Conservation (phyloP, 192 early-diverging fungal genomes). For the Backusella tuberculispora region DNA sequence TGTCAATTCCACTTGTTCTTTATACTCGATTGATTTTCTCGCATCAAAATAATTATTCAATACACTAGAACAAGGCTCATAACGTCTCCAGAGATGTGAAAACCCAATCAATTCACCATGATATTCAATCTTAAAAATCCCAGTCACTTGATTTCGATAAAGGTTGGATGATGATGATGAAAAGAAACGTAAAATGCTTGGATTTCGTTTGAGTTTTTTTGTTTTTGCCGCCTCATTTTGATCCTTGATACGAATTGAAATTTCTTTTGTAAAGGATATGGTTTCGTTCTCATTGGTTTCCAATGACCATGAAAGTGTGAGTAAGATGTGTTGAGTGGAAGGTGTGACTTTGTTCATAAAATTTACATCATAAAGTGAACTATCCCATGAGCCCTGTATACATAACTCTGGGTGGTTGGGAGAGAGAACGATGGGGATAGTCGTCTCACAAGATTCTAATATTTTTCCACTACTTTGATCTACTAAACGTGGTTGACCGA, state of each 20-base stretch:
- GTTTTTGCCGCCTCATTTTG: conserved; percentile 14
- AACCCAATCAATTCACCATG: background rate
- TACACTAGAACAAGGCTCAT: background rate
- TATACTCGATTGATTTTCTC: background rate
- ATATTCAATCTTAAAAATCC: background rate
- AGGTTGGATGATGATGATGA: background rate
- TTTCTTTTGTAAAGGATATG: conserved; percentile 59
- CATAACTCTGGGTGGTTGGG: conserved; percentile 44
- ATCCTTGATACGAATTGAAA: conserved; percentile 61
- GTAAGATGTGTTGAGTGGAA: conserved; percentile 55
- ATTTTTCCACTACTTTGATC: conserved; percentile 60
- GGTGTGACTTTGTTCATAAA: conserved; percentile 66
- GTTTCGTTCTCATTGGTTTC: conserved; percentile 56
- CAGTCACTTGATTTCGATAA: background rate
- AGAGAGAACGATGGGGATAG: conserved; percentile 48
- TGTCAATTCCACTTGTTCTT: background rate
- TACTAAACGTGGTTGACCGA: conserved; percentile 50
- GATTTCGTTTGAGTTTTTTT: background rate
- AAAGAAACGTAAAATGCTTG: conserved; percentile 9
- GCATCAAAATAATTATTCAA: background rate
- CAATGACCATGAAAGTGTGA: conserved; percentile 56
- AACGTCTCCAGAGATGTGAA: background rate
- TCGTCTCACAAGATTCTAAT: conserved; percentile 42
- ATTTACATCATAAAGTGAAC: conserved; percentile 67
- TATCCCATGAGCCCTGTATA: conserved; percentile 73